phyloP scores from a whole-genome alignment of 1,139 yeast species.

The Lodderomyces metapsilosis region DNA sequence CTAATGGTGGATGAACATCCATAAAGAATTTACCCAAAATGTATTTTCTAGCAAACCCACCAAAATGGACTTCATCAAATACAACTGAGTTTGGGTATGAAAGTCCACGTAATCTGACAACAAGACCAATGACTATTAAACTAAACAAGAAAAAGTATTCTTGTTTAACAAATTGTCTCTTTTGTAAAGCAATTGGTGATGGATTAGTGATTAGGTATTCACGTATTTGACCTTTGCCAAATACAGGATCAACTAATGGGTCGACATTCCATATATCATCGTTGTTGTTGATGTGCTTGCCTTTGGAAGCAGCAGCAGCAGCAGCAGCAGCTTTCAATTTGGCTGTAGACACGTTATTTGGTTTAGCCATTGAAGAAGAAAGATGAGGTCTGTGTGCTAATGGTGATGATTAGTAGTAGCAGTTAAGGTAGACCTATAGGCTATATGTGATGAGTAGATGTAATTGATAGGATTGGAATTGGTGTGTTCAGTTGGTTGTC shows the following conservation, averaged over 20 bases:
- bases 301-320: constrained; percentile 9
- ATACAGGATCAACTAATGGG: constrained; percentile 26
- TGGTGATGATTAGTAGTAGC: too few species aligned
- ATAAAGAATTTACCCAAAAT: constrained; percentile 72
- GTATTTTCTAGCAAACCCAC: constrained; percentile 76
- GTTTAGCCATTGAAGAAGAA: constrained; percentile 12
- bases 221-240: constrained; percentile 27
- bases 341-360: constrained; percentile 6
- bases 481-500: too few species aligned
- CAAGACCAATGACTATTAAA: constrained; percentile 53
- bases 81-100: constrained; percentile 34
- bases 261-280: constrained; percentile 10
- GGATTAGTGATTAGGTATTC: constrained; percentile 31
- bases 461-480: too few species aligned
- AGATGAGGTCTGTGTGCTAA: background rate
- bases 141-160: constrained; percentile 41
- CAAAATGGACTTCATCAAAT: constrained; percentile 50
- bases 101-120: constrained; percentile 39
- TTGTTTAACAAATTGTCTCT: constrained; percentile 21
- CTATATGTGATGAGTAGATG: too few species aligned
- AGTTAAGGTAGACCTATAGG: too few species aligned
- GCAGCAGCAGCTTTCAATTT: constrained; percentile 11
- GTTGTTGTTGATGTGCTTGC: constrained; percentile 7
- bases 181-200: constrained; percentile 18
- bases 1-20: constrained; percentile 95